Percentiles rank a stretch among this genome's conserved stretches.
phyloP scores from a whole-genome alignment of 176 grass and related monocot genomes.

The Echinochloa phyllopogon region DNA sequence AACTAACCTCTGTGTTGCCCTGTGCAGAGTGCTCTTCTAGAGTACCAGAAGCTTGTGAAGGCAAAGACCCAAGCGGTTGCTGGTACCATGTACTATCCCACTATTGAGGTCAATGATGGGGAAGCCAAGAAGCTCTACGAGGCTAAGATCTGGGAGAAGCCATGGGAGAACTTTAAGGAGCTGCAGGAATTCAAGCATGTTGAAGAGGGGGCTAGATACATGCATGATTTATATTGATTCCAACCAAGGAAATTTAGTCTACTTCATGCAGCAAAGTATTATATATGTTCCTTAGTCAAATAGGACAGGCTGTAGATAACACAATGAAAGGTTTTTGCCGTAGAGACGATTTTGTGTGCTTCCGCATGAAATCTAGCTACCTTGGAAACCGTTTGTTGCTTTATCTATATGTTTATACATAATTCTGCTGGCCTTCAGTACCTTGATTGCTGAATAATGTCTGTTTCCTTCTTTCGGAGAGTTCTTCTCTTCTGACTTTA shows the following conservation, averaged over 20 bases:
- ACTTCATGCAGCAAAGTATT: background rate
- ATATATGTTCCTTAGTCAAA: background rate
- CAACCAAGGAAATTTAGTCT: background rate
- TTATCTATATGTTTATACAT: background rate
- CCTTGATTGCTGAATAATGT: background rate
- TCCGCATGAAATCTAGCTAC: background rate
- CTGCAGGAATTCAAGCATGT: constrained; percentile 68
- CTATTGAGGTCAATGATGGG: constrained; percentile 56
- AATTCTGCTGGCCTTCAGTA: background rate
- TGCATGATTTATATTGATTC: background rate
- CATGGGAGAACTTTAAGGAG: constrained; percentile 62
- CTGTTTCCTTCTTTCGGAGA: background rate
- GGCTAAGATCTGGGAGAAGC: constrained; percentile 79
- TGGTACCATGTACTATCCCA: constrained; percentile 63
- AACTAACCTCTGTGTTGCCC: background rate
- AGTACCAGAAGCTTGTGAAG: constrained; percentile 62
- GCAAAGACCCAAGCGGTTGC: constrained; percentile 63
- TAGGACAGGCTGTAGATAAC: background rate
- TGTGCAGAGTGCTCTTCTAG: constrained; percentile 62
- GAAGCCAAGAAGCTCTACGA: constrained; percentile 66
- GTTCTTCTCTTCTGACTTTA: background rate
- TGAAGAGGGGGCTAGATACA: constrained; percentile 4
- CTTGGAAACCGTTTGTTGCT: background rate
- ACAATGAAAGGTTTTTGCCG: background rate
- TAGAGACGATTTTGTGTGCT: background rate